Conservation (phyloP, 2,329 filamentous ascomycete genomes). For the Colletotrichum karsti region DNA sequence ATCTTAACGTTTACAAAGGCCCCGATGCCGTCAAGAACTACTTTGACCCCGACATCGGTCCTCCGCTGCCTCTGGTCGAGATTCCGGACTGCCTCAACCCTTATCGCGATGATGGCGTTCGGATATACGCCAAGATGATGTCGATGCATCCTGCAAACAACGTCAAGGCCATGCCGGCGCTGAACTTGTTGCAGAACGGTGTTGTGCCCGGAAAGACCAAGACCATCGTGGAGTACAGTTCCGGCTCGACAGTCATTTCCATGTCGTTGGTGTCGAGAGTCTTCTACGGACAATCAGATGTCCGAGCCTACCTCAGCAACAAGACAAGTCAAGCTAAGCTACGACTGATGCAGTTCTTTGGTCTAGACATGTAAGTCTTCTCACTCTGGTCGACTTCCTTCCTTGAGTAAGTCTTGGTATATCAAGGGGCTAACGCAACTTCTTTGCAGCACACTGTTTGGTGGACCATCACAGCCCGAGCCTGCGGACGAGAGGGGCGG, state of each 20-base stretch:
- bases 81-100: conserved; percentile 66
- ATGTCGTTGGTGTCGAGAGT: conserved; percentile 64
- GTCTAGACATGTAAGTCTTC: conserved; percentile 58
- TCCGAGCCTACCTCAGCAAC: conserved; percentile 65
- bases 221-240: conserved; percentile 67
- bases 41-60: conserved; percentile 65
- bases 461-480: conserved; percentile 66
- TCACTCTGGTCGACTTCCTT: too few species aligned
- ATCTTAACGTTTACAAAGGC: conserved; percentile 65
- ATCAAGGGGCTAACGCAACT: background rate
- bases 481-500: conserved; percentile 61
- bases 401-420: too few species aligned
- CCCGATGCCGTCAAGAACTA: conserved; percentile 65
- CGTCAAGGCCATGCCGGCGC: conserved; percentile 68
- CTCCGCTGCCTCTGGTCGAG: conserved; percentile 69
- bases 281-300: conserved; percentile 58
- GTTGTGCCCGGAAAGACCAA: conserved; percentile 53
- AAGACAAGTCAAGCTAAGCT: conserved; percentile 64
- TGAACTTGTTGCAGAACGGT: conserved; percentile 57
- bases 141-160: conserved; percentile 71
- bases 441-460: conserved; percentile 57
- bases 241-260: conserved; percentile 69
- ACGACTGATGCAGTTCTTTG: conserved; percentile 67
- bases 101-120: conserved; percentile 63
- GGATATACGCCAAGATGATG: conserved; percentile 74